Percentiles rank a stretch among this genome's conserved stretches.
These are phyloP conservation scores for Salix udensis DNA, from an alignment of 345 rosid genomes.

Conservation along the genomic window DNA sequence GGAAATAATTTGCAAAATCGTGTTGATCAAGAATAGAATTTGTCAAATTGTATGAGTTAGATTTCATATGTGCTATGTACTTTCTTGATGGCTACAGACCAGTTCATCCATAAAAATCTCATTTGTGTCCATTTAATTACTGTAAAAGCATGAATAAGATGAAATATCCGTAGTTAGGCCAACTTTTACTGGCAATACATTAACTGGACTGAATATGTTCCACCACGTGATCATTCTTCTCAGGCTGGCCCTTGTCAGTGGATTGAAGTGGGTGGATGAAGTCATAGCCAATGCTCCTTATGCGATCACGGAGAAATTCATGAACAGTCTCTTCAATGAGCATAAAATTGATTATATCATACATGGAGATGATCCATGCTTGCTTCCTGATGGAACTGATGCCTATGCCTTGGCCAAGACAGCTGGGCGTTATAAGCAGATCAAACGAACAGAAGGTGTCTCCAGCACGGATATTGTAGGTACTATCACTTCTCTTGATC, in stretches of 20 bases:
- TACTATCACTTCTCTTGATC: slow-evolving; percentile 28
- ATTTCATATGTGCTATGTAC: not conserved
- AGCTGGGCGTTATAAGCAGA: slow-evolving; percentile 92
- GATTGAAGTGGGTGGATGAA: slow-evolving; percentile 96
- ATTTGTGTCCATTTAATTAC: not conserved
- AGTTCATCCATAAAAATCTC: not conserved
- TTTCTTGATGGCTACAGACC: not conserved
- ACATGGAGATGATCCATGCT: slow-evolving; percentile 96
- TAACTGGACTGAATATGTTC: not conserved
- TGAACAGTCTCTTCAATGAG: slow-evolving; percentile 75
- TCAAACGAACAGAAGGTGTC: slow-evolving; percentile 96
- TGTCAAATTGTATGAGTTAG: not conserved
- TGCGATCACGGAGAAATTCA: slow-evolving; percentile 80
- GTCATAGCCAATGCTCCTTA: slow-evolving; percentile 87
- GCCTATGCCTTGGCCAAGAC: slow-evolving; percentile 88
- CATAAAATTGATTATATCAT: slow-evolving; percentile 81
- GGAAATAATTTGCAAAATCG: not conserved
- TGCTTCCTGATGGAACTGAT: slow-evolving; percentile 94
- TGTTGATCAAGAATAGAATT: not conserved
- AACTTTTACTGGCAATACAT: not conserved
- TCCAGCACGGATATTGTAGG: slow-evolving; percentile 99
- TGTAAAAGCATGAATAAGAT: not conserved
- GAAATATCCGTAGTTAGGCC: not conserved
- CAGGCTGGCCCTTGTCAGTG: slow-evolving; percentile 83
- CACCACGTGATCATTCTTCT: slow-evolving; percentile 1